Conservation (phyloP, 129 eudicot species). For the Centrapalus pauciflorus region DNA sequence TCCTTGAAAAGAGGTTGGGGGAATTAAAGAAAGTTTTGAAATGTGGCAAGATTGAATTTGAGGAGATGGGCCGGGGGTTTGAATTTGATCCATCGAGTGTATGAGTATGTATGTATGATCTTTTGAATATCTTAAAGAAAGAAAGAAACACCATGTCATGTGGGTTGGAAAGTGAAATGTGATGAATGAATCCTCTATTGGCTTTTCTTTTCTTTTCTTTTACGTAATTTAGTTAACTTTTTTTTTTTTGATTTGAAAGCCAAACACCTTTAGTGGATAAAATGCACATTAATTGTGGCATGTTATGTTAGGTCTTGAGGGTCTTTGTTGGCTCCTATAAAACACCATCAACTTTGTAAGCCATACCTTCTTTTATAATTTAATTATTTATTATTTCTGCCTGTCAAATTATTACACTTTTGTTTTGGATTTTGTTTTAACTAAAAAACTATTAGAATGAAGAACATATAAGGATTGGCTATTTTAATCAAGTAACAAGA, state of each 20-base stretch:
- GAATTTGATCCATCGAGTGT: too few species aligned
- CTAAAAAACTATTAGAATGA: too few species aligned
- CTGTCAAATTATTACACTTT: too few species aligned
- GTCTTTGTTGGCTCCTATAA: not conserved
- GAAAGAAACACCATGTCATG: too few species aligned
- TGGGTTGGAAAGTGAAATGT: constrained; percentile 56
- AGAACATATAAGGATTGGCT: too few species aligned
- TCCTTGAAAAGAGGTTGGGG: constrained; percentile 22
- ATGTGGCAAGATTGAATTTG: constrained; percentile 21
- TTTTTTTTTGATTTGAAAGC: not conserved
- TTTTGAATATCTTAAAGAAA: constrained; percentile 52
- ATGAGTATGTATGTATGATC: constrained; percentile 26
- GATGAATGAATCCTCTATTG: constrained; percentile 12
- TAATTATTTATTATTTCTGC: too few species aligned
- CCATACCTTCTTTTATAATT: too few species aligned
- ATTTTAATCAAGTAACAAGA: too few species aligned
- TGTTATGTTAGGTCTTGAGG: constrained; percentile 19
- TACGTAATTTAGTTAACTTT: not conserved
- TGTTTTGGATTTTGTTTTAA: too few species aligned
- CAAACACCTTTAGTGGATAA: constrained; percentile 14
- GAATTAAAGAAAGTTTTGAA: constrained; percentile 16
- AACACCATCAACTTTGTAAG: not conserved
- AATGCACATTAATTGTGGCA: constrained; percentile 17
- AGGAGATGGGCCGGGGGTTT: constrained; percentile 30
- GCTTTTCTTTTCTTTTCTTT: constrained; percentile 19